Base-by-base conservation (phyloP, 139 green algal genomes). In the Tetradesmus lagerheimii region DNA sequence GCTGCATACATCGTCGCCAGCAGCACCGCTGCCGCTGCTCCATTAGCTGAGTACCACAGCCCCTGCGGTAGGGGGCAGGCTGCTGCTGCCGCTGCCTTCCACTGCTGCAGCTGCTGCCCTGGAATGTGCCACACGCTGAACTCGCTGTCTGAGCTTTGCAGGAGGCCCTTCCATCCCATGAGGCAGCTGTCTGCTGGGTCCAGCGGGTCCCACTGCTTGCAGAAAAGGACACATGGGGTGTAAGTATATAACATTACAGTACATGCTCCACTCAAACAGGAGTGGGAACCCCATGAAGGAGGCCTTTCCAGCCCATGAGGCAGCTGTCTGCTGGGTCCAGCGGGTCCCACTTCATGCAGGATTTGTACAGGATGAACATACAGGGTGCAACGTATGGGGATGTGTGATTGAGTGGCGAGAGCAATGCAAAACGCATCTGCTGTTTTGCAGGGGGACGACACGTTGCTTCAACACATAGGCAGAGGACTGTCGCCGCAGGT, bases 81-180 rank as follows among this genome's bases (percentile, higher is more conserved):
- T 47, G 45, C 45, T 74, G 31, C 80, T 47, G 80, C 80, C 18
- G 80, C 80, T 45, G 43, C 80, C 45, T 86, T 86, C 31, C 53
- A 31, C 1, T 71, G 15, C 43, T 86, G 20, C 45, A 86, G 43
- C 45, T 74, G 29, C 45, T 71, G n/a, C 20, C 45, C 29, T 25
- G 80, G 80, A 27, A 86, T 86, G 31, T n/a, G 29, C 80, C 80
- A 86, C 15, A 74, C 80, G 37, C 43, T 74, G 45, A 86, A 75
- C n/a, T 71, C 16, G 29, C 43, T 71, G 45, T 74, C 45, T 41
- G 45, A 74, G 47, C 80, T 53, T 47, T 71, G 29, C 29, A 41
- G 4, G 29, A 86, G n/a, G 0, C 43, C 43, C 29, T 86, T 86
- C 29, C 53, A 35, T 27, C 29, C 80, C 57, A 71, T 57, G 29